These are phyloP conservation scores for Quercus ilex DNA, from an alignment of 306 rosid species.

Conservation along the genomic window DNA sequence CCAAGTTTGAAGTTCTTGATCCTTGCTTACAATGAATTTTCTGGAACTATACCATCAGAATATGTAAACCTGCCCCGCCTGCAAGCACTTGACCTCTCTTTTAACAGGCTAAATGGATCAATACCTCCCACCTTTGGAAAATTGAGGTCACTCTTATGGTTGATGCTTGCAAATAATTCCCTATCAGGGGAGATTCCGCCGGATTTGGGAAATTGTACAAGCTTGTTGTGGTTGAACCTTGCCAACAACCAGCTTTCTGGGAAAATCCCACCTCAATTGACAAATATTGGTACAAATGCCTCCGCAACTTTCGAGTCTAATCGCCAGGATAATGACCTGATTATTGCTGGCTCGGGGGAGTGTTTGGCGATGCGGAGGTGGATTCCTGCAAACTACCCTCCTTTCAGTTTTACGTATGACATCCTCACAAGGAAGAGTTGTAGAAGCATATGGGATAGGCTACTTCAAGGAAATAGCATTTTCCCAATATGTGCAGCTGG, in stretches of 20 bases:
- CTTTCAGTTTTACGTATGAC: conserved; percentile 72
- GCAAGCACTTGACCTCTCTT: conserved; percentile 82
- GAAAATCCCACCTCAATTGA: conserved; percentile 56
- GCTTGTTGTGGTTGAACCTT: conserved; percentile 92
- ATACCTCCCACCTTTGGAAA: conserved; percentile 80
- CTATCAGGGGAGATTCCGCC: conserved; percentile 65
- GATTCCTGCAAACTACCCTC: conserved; percentile 97
- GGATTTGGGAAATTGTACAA: conserved; percentile 72
- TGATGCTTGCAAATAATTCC: conserved; percentile 83
- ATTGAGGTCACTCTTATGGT: conserved; percentile 75
- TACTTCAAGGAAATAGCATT: conserved; percentile 74
- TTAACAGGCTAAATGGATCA: conserved; percentile 60
- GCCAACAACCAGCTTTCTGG: conserved; percentile 77
- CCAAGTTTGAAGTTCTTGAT: conserved; percentile 55
- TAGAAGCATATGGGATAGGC: conserved; percentile 67
- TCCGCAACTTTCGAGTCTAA: conserved; percentile 56
- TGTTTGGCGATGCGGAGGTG: conserved; percentile 88
- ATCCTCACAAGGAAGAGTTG: conserved; percentile 83
- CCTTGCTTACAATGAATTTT: conserved; percentile 73
- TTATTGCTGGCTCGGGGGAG: conserved; percentile 76
- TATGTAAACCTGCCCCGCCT: conserved; percentile 50
- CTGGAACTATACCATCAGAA: conserved; percentile 59
- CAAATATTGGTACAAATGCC: conserved; percentile 59
- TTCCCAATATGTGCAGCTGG: conserved; percentile 52
- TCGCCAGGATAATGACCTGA: conserved; percentile 9